Base-by-base conservation (phyloP, 2,329 filamentous ascomycete genomes). In the Monilinia fructicola region DNA sequence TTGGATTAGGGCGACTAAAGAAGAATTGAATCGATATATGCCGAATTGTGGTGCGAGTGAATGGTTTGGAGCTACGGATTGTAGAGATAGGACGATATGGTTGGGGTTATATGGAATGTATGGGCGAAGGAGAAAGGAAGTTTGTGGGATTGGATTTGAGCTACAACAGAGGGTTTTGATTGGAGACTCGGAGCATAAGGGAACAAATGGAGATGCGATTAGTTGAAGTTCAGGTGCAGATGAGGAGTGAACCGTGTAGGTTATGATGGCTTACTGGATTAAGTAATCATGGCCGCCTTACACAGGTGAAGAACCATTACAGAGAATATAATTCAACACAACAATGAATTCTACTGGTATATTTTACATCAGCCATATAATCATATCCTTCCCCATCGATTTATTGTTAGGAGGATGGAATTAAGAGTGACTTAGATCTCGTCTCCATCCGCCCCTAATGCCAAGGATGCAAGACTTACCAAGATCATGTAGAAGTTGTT, bases 1-100 rank as follows among this genome's bases (percentile, higher is more conserved):
- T 2, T 87, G 85, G 84, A 69, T 74, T 3, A 56, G 69, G 31
- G 71, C 73, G 0, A 64, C 67, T 2, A 71, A 72, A 56, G 68
- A 71, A n/a, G 28, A 72, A n/a, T 38, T 75, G 67, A 75, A 75
- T 69, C 71, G 68, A 42, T 68, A 73, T 52, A 75, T 74, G 74
- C 73, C 74, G 31, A 67, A 66, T 38, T 75, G 74, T 69, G 46
- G 42, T 53, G 60, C 67, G 60, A 73, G 67, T 50, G 71, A 73
- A 52, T 73, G 72, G 68, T 74, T 74, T 67, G 74, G 74, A 23
- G 72, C 72, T 11, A 73, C 69, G 9, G 68, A 74, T 67, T 75
- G 74, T 55, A 70, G 71, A 40, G 72, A 75, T 69, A 59, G 74
- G 31, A 65, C 63, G 18, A 64, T 72, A 11, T 75, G 73, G 74